Conservation (phyloP, 331 rosid genomes). For the Malus hybrid region DNA sequence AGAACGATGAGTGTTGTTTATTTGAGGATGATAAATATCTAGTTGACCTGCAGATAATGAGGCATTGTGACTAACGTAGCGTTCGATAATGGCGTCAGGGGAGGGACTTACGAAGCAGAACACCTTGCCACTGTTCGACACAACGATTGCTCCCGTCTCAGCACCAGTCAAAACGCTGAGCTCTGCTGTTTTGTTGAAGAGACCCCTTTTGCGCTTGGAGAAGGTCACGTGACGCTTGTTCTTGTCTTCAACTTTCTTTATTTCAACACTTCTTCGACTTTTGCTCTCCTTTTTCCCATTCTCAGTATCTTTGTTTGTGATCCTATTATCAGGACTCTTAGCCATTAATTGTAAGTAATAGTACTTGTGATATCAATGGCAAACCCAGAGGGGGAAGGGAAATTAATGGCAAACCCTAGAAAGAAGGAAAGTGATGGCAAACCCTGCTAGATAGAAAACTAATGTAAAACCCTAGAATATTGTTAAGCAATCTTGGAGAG, state of each 20-base stretch:
- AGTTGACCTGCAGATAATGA: neutral
- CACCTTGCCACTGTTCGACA: conserved; percentile 8
- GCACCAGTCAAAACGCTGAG: conserved; percentile 10
- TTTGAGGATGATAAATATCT: neutral
- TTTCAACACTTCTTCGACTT: conserved; percentile 6
- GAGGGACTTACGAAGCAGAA: conserved; percentile 1
- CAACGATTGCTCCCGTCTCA: neutral
- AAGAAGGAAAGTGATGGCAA: too few species aligned
- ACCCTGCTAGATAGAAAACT: too few species aligned
- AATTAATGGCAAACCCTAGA: neutral
- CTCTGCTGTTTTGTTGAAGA: conserved; percentile 17
- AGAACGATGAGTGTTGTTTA: neutral
- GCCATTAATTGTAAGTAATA: neutral
- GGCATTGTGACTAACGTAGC: neutral
- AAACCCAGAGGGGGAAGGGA: neutral
- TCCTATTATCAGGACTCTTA: neutral
- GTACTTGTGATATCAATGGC: neutral
- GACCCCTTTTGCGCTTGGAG: conserved; percentile 17
- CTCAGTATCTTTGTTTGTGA: neutral
- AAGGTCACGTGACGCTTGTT: conserved; percentile 17
- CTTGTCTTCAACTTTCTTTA: conserved; percentile 10
- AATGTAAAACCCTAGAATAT: neutral
- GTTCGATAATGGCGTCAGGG: neutral
- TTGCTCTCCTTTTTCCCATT: neutral
- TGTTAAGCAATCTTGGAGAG: neutral